phyloP scores from a whole-genome alignment of 2,329 filamentous ascomycete genomes.

The Clarireedia homoeocarpa region DNA sequence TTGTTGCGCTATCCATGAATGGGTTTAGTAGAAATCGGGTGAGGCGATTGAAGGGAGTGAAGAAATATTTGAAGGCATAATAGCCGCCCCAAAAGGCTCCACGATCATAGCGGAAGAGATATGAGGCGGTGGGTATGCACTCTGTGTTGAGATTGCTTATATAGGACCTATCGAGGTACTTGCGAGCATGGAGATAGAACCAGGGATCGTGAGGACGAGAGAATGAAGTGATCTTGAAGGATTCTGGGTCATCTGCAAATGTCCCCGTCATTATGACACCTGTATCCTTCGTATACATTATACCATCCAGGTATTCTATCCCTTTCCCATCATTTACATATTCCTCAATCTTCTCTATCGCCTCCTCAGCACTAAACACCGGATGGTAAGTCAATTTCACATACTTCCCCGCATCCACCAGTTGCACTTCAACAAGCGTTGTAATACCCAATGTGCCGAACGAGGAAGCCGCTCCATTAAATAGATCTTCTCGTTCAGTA shows the following conservation, averaged over 20 bases:
- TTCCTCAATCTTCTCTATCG: constrained; percentile 34
- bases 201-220: constrained; percentile 48
- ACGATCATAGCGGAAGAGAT: too few relatives aligned
- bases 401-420: constrained; percentile 43
- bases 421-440: constrained; percentile 46
- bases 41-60: too few relatives aligned
- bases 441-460: constrained; percentile 54
- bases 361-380: constrained; percentile 36
- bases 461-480: constrained; percentile 49
- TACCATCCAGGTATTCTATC: constrained; percentile 54
- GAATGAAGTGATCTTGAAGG: constrained; percentile 36
- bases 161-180: constrained; percentile 7
- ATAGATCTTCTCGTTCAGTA: constrained; percentile 42
- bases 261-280: constrained; percentile 46
- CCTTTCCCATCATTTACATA: constrained; percentile 2
- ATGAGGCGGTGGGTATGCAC: too few relatives aligned
- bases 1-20: too few relatives aligned
- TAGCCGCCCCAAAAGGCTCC: too few relatives aligned
- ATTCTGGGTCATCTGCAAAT: constrained; percentile 30
- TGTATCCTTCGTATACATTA: constrained; percentile 37
- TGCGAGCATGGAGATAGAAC: constrained; percentile 53
- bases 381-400: constrained; percentile 47
- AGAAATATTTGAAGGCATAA: too few relatives aligned
- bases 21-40: too few relatives aligned
- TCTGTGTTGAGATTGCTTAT: too few relatives aligned